These are phyloP conservation scores for Metschnikowia baotianmanensis DNA, from an alignment of 805 yeast genomes.

Conservation along the genomic window DNA sequence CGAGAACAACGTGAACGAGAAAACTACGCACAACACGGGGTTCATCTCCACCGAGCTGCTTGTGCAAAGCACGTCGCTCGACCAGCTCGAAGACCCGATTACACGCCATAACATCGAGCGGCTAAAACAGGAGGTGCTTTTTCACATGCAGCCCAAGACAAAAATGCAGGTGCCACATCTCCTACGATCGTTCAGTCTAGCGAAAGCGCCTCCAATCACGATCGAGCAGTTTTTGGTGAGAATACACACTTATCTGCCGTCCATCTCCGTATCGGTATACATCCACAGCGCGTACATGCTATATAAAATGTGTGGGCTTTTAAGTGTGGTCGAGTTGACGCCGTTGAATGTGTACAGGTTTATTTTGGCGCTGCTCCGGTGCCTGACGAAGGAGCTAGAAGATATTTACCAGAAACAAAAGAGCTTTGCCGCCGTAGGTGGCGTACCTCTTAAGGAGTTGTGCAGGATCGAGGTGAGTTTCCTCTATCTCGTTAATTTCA, in stretches of 20 bases:
- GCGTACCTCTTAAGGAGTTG: slow-evolving; percentile 44
- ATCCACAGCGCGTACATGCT: slow-evolving; percentile 40
- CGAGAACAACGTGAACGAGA: too few species aligned
- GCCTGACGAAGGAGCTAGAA: slow-evolving; percentile 42
- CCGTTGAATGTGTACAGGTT: slow-evolving; percentile 39
- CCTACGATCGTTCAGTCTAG: slow-evolving; percentile 31
- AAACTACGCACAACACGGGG: too few species aligned
- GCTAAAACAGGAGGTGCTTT: slow-evolving; percentile 23
- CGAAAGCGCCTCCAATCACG: slow-evolving; percentile 34
- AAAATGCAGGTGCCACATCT: slow-evolving; percentile 29
- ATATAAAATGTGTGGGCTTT: slow-evolving; percentile 33
- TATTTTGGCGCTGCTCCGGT: slow-evolving; percentile 36
- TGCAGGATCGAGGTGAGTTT: slow-evolving; percentile 49
- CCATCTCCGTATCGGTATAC: slow-evolving; percentile 38
- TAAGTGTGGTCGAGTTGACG: slow-evolving; percentile 33
- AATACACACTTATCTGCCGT: slow-evolving; percentile 39
- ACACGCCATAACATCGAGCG: slow-evolving; percentile 18
- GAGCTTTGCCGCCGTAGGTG: slow-evolving; percentile 44
- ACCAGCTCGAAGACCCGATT: slow-evolving; percentile 18
- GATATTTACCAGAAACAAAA: slow-evolving; percentile 44
- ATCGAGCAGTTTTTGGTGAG: slow-evolving; percentile 35
- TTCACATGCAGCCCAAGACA: slow-evolving; percentile 18
- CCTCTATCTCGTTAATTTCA: slow-evolving; percentile 48
- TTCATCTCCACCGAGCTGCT: slow-evolving; percentile 26
- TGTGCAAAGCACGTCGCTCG: slow-evolving; percentile 16